A percentile compares a stretch with the other conserved stretches of the same genome.
Evolutionary conservation across 441 rosid genomes (phyloP).

Genomic region (Dalechampia spathulata): DNA sequence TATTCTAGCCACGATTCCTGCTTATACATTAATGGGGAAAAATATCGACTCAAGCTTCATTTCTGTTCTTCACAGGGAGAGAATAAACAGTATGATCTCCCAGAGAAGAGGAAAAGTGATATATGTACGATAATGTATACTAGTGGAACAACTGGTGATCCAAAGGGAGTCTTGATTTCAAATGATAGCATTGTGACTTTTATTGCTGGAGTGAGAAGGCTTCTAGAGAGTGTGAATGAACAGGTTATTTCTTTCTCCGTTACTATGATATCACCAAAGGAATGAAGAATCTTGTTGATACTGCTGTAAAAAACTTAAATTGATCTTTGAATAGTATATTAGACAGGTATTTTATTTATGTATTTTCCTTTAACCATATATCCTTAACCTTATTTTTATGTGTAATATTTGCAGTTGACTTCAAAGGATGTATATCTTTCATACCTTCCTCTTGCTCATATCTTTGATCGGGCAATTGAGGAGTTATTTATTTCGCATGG

Average conservation of each 20-base stretch:
- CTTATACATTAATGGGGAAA: background rate
- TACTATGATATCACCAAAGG: background rate
- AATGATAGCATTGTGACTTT: constrained; percentile 76
- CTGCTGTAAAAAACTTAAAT: background rate
- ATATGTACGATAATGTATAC: constrained; percentile 98
- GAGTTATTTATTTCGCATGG: constrained; percentile 66
- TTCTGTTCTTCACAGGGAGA: constrained; percentile 47
- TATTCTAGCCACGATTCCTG: too few species aligned
- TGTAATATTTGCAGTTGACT: constrained; percentile 41
- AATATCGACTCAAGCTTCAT: background rate
- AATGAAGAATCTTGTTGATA: background rate
- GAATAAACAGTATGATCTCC: constrained; percentile 61
- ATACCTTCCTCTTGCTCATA: constrained; percentile 96
- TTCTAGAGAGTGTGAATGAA: constrained; percentile 59
- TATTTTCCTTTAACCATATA: background rate
- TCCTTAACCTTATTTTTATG: constrained; percentile 3
- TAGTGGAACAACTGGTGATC: constrained; percentile 98
- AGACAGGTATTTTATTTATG: background rate
- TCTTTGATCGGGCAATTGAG: constrained; percentile 88
- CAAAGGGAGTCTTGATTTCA: constrained; percentile 95
- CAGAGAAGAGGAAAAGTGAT: constrained; percentile 55
- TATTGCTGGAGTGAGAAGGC: constrained; percentile 58
- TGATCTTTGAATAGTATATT: background rate
- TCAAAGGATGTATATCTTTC: constrained; percentile 72
- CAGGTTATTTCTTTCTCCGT: constrained; percentile 32